phyloP scores from a whole-genome alignment of 768 basidiomycete genomes.

The Lentinula sp. region DNA sequence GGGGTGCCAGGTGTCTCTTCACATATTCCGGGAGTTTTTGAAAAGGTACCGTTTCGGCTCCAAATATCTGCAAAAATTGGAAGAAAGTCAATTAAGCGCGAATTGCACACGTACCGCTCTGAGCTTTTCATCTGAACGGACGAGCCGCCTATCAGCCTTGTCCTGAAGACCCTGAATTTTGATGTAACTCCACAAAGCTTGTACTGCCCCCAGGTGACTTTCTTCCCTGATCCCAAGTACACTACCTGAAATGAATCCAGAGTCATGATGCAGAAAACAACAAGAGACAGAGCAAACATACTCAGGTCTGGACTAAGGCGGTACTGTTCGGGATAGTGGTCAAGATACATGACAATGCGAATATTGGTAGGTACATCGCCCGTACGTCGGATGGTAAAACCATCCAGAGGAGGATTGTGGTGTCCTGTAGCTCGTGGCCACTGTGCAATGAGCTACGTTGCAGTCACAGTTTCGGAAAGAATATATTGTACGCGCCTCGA shows the following conservation, averaged over 20 bases:
- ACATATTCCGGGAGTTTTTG: constrained; percentile 80
- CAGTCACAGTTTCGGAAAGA: neutral
- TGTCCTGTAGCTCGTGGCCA: constrained; percentile 56
- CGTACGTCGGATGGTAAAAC: constrained; percentile 77
- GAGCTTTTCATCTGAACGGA: constrained; percentile 64
- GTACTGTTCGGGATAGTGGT: constrained; percentile 84
- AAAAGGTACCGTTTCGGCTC: constrained; percentile 64
- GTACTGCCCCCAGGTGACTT: constrained; percentile 72
- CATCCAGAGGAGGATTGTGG: constrained; percentile 66
- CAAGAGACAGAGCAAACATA: constrained; percentile 20
- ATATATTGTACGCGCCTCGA: constrained; percentile 56
- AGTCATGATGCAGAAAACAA: constrained; percentile 3
- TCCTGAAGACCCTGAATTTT: constrained; percentile 80
- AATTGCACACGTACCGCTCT: constrained; percentile 40
- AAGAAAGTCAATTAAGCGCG: neutral
- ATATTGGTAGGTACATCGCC: constrained; percentile 76
- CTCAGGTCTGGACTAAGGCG: constrained; percentile 74
- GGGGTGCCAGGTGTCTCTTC: constrained; percentile 69
- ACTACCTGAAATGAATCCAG: constrained; percentile 30
- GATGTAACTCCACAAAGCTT: constrained; percentile 89
- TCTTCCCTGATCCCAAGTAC: constrained; percentile 81
- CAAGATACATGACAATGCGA: constrained; percentile 79
- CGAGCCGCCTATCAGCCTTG: constrained; percentile 67
- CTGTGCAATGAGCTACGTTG: constrained; percentile 23
- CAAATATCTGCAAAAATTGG: constrained; percentile 50